phyloP scores from a whole-genome alignment of 148 eudicot species.

The Talinum fruticosum region DNA sequence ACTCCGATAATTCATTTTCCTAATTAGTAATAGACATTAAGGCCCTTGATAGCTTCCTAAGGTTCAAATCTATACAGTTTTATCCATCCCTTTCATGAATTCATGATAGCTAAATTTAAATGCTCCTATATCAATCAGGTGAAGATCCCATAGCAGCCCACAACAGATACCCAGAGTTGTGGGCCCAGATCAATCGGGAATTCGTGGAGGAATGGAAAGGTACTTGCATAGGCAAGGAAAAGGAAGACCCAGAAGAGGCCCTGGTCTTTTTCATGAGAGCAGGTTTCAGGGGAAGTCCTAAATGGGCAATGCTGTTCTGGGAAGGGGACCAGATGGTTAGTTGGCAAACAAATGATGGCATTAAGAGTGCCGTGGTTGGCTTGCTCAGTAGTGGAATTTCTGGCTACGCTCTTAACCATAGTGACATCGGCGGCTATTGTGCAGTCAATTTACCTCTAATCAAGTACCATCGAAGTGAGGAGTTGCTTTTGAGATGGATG shows the following conservation, averaged over 20 bases:
- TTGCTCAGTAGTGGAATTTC: slow-evolving; percentile 85
- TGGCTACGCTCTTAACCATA: slow-evolving; percentile 91
- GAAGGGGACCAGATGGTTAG: slow-evolving; percentile 99
- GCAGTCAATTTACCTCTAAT: slow-evolving; percentile 81
- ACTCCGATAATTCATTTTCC: not conserved
- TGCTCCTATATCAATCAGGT: slow-evolving; percentile 38
- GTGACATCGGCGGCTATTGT: slow-evolving; percentile 97
- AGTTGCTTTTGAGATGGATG: slow-evolving; percentile 95
- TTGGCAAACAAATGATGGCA: slow-evolving; percentile 96
- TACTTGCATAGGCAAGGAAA: slow-evolving; percentile 38
- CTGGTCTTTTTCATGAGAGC: slow-evolving; percentile 98
- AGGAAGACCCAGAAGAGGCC: slow-evolving; percentile 58
- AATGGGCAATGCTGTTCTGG: slow-evolving; percentile 99
- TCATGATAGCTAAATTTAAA: not conserved
- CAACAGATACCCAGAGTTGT: slow-evolving; percentile 90
- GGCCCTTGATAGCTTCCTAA: too few relatives aligned
- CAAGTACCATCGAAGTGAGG: slow-evolving; percentile 80
- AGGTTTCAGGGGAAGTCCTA: slow-evolving; percentile 84
- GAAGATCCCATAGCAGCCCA: slow-evolving; percentile 97
- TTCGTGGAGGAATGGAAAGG: slow-evolving; percentile 87
- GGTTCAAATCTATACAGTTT: too few relatives aligned
- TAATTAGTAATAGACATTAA: not conserved
- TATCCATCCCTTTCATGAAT: not conserved
- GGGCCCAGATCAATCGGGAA: slow-evolving; percentile 89
- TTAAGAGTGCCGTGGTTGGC: slow-evolving; percentile 91